Percentiles rank a stretch among this genome's conserved stretches.
Conservation (phyloP, 352 stramenopile species). For the Phytopythium montanum region DNA sequence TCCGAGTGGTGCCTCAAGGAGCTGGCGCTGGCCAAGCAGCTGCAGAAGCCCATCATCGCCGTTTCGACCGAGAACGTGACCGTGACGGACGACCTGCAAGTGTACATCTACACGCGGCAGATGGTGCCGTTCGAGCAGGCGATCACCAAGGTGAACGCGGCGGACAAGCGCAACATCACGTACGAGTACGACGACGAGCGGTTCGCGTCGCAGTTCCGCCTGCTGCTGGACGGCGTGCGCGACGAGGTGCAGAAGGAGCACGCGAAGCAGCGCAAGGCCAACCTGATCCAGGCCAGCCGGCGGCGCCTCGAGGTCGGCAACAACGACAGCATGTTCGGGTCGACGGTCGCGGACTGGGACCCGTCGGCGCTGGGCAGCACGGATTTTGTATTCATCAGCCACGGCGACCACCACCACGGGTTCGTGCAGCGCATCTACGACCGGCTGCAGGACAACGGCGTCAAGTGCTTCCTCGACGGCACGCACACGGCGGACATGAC, state of each 20-base stretch:
- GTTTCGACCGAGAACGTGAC: conserved; percentile 52
- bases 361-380: conserved; percentile 22
- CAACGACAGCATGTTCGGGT: conserved; percentile 23
- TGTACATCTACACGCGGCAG: conserved; percentile 83
- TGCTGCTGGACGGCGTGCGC: conserved; percentile 66
- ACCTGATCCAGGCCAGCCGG: conserved; percentile 30
- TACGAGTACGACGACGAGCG: conserved; percentile 66
- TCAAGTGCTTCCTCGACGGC: conserved; percentile 56
- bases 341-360: conserved; percentile 35
- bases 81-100: conserved; percentile 73
- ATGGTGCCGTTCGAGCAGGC: conserved; percentile 78
- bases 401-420: conserved; percentile 61
- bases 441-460: conserved; percentile 42
- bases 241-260: conserved; percentile 78
- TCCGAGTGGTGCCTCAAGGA: conserved; percentile 84
- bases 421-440: conserved; percentile 66
- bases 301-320: conserved; percentile 23
- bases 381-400: conserved; percentile 66
- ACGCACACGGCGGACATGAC: conserved; percentile 45
- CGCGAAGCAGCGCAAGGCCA: conserved; percentile 60
- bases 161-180: conserved; percentile 50
- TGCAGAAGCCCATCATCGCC: conserved; percentile 61
- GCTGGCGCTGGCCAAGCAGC: conserved; percentile 68
- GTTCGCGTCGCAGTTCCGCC: conserved; percentile 51
- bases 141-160: conserved; percentile 53